Base-by-base conservation (phyloP, 441 rosid genomes). In the Monsonia emarginata region DNA sequence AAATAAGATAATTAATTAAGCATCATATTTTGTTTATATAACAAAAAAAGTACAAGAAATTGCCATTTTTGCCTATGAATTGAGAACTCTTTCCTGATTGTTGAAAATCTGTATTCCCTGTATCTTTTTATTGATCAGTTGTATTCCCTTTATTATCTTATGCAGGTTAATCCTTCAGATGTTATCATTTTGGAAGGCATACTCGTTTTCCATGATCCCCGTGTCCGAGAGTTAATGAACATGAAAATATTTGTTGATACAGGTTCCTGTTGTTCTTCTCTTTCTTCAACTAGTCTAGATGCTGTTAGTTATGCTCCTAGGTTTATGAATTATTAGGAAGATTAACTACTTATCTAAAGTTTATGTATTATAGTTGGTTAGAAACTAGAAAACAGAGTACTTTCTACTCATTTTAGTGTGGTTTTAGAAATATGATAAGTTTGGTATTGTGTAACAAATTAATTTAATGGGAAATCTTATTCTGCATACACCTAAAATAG, bases 211-310 rank as follows among this genome's bases (percentile, higher is more conserved):
- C 99, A 94, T 71, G 99, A 94, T 79, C 85, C 91, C 56, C 87
- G 88, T 60, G 89, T 94, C 52, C 83, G 97, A 54, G 94, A 81
- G 61, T 65, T 94, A 91, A 91, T 91, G 99, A 91, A 89, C 85
- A 91, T 94, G 97, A 94, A 94, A 83, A 88, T 94, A 80, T 91
- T 94, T 84, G 99, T 94, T 71, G 97, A 92, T 85, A 85, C 96
- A 88, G 99, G 99, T 94, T 69, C 57, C 31, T 64, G 68, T 27
- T 72, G 30, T 69, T 65, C 57, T 61, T 40, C 13, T n/a, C 16
- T 44, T 2, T 44, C 16, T 16, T 16, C 52, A 44, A 44, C 18
- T 44, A 14, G 52, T 44, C 52, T 44, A 16, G 22, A 44, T 46
- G 21, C 21, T 46, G 18, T n/a, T 46, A 46, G n/a, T 54, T 24